Evolutionary conservation across 2,329 filamentous ascomycete genomes (phyloP).

Genomic region (Colletotrichum ledebouriae): DNA sequence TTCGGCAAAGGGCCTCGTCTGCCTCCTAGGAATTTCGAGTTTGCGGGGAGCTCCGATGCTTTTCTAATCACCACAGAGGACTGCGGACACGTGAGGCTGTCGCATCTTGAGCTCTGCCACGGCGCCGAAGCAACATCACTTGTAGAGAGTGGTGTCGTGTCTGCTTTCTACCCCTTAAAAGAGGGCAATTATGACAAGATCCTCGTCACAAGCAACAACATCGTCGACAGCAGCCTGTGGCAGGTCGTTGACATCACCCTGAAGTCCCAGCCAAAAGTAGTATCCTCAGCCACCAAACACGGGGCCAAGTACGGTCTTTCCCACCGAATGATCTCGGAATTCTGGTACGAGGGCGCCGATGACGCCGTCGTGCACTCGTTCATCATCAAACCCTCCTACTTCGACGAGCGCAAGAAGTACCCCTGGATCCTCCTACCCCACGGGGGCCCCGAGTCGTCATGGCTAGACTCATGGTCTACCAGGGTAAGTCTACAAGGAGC

Average conservation of each 20-base stretch:
- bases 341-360: conserved; percentile 56
- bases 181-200: conserved; percentile 48
- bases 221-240: conserved; percentile 56
- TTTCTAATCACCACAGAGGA: conserved; percentile 53
- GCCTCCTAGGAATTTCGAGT: conserved; percentile 52
- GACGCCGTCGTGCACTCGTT: conserved; percentile 55
- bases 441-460: conserved; percentile 59
- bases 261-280: conserved; percentile 43
- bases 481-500: conserved; percentile 47
- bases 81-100: conserved; percentile 52
- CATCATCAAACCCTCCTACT: conserved; percentile 55
- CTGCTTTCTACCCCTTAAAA: conserved; percentile 47
- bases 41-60: conserved; percentile 50
- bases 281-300: conserved; percentile 51
- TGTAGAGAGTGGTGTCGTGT: conserved; percentile 47
- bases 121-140: conserved; percentile 47
- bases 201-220: conserved; percentile 54
- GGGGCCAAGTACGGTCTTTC: conserved; percentile 52
- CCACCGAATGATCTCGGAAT: conserved; percentile 54
- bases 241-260: conserved; percentile 50
- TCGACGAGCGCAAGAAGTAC: conserved; percentile 53
- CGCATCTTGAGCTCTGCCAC: conserved; percentile 50
- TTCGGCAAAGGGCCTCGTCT: conserved; percentile 47
- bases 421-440: conserved; percentile 56
- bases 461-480: conserved; percentile 67